Evolutionary conservation across 1,284 basidiomycete species (phyloP).

Genomic region (Leccinum pseudoinsigne): DNA sequence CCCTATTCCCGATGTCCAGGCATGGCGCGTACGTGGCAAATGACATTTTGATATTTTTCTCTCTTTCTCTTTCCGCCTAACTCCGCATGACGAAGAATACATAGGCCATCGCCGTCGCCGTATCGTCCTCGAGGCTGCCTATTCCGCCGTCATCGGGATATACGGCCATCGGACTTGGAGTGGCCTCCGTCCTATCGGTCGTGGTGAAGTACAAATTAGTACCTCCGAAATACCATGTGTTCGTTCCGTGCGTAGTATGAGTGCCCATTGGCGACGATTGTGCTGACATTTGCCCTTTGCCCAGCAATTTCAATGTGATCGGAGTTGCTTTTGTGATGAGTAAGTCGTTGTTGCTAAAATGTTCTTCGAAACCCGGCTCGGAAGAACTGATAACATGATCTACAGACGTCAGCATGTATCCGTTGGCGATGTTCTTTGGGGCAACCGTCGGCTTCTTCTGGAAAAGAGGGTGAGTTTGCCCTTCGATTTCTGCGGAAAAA

Average conservation of each 20-base stretch:
- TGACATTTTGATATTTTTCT: neutral
- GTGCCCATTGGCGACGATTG: neutral
- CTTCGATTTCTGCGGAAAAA: neutral
- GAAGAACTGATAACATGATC: neutral
- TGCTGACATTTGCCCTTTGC: neutral
- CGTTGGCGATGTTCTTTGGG: constrained; percentile 6
- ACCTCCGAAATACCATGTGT: constrained; percentile 7
- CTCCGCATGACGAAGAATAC: neutral
- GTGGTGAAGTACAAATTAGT: constrained; percentile 9
- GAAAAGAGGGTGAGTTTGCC: neutral
- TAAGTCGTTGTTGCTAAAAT: neutral
- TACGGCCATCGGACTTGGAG: neutral
- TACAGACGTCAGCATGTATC: constrained; percentile 6
- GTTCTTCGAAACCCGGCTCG: neutral
- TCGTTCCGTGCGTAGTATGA: constrained; percentile 8
- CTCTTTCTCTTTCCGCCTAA: neutral
- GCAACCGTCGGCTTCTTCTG: constrained; percentile 4
- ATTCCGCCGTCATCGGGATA: constrained; percentile 10
- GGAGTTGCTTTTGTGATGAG: constrained; percentile 1
- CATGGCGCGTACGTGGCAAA: constrained; percentile 31
- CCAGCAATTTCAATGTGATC: constrained; percentile 2
- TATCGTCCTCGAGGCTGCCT: constrained; percentile 3
- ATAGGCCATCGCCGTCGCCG: constrained; percentile 1
- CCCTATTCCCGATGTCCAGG: constrained; percentile 22
- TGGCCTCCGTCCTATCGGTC: constrained; percentile 8